phyloP scores from a whole-genome alignment of 805 yeast genomes.

The Yamadazyma akitaensis region DNA sequence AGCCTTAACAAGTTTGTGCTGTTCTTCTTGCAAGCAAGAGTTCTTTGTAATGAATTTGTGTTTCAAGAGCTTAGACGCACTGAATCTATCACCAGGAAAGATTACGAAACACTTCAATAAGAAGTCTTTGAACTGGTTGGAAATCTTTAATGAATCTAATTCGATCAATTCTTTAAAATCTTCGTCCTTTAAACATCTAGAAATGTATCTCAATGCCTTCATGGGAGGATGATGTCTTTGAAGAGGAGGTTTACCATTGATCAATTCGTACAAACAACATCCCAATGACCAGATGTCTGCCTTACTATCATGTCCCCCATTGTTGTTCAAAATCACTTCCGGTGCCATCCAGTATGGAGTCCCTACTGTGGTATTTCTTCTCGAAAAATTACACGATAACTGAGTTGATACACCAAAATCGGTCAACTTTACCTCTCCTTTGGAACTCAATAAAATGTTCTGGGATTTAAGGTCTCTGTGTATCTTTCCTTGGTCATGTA shows the following conservation, averaged over 20 bases:
- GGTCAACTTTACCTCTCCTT: conserved; percentile 41
- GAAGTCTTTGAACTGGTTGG: conserved; percentile 28
- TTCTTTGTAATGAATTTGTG: conserved; percentile 30
- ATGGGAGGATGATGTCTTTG: conserved; percentile 39
- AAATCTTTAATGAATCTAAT: conserved; percentile 20
- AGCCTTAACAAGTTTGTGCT: conserved; percentile 21
- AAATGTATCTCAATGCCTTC: conserved; percentile 42
- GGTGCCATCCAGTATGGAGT: conserved; percentile 70
- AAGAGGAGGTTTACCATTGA: conserved; percentile 70
- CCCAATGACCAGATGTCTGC: conserved; percentile 84
- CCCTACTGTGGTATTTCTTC: conserved; percentile 48
- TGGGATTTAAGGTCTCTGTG: conserved; percentile 53
- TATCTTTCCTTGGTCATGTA: conserved; percentile 72
- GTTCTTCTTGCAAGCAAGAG: conserved; percentile 6
- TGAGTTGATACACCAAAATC: conserved; percentile 48
- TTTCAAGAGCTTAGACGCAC: conserved; percentile 30
- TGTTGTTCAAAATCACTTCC: conserved; percentile 53
- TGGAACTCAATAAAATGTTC: conserved; percentile 33
- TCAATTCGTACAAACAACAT: conserved; percentile 71
- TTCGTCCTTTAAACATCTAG: conserved; percentile 25
- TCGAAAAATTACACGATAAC: conserved; percentile 38
- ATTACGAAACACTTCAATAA: conserved; percentile 32
- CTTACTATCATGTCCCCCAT: conserved; percentile 51
- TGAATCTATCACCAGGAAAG: conserved; percentile 28
- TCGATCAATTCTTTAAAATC: conserved; percentile 33